Evolutionary conservation across 768 basidiomycete genomes (phyloP).

Genomic region (Boletus rufocinnamomeus): DNA sequence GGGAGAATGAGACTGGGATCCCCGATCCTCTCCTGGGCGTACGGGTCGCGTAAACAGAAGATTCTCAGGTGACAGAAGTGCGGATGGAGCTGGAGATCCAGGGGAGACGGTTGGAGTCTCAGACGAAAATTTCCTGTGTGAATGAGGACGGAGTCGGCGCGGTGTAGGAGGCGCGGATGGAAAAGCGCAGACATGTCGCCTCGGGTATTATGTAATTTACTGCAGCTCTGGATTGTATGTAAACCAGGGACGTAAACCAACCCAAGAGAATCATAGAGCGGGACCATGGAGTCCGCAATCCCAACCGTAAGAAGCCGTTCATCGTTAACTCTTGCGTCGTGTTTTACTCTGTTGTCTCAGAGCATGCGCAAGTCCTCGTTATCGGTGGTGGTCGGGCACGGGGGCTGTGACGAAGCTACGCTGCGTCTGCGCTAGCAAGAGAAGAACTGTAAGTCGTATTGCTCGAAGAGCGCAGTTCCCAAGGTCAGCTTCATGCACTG

Average conservation of each 20-base stretch:
- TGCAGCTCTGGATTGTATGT: slow-evolving; percentile 7
- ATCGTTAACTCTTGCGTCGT: not conserved
- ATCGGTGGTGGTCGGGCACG: slow-evolving; percentile 64
- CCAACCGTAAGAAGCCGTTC: slow-evolving; percentile 24
- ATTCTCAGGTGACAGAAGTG: no score
- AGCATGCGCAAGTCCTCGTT: slow-evolving; percentile 42
- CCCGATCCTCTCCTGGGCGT: no score
- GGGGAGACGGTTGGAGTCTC: no score
- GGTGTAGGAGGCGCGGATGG: no score
- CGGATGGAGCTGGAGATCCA: no score
- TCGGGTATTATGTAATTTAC: no score
- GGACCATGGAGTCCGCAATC: slow-evolving; percentile 16
- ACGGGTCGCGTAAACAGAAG: no score
- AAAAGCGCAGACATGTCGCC: no score
- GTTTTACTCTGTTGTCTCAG: not conserved
- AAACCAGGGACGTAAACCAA: not conserved
- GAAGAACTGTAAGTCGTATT: slow-evolving; percentile 60
- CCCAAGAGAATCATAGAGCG: not conserved
- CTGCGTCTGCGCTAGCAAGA: slow-evolving; percentile 55
- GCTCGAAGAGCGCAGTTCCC: slow-evolving; percentile 58
- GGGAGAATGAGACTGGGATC: no score
- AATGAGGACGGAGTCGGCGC: no score
- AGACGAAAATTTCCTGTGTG: no score
- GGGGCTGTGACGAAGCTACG: slow-evolving; percentile 56
- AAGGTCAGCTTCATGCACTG: slow-evolving; percentile 36